Conservation (phyloP, 345 rosid genomes). For the Sisymbrium irio region DNA sequence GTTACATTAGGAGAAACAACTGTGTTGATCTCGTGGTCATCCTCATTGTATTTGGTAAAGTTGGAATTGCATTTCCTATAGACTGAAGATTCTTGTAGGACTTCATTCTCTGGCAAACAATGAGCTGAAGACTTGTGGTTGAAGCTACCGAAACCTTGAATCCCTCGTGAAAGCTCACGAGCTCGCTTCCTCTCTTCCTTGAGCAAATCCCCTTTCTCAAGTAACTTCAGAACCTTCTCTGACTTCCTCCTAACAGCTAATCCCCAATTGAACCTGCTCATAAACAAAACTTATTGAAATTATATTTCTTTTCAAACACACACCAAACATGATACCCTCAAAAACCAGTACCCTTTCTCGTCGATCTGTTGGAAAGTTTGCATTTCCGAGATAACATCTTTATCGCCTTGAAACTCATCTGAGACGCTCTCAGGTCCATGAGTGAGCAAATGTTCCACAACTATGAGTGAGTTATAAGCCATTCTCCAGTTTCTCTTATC, state of each 20-base stretch:
- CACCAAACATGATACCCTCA: not conserved
- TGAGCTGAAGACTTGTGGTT: constrained; percentile 34
- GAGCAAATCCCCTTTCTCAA: constrained; percentile 60
- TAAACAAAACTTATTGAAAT: not conserved
- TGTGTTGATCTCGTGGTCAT: constrained; percentile 41
- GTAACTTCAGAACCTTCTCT: constrained; percentile 59
- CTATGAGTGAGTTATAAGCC: constrained; percentile 65
- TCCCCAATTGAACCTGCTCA: constrained; percentile 89
- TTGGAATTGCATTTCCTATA: constrained; percentile 57
- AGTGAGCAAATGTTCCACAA: constrained; percentile 79
- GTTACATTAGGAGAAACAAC: constrained; percentile 23
- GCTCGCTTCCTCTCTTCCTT: constrained; percentile 78
- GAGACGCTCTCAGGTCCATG: constrained; percentile 94
- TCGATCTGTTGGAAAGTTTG: constrained; percentile 65
- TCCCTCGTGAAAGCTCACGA: constrained; percentile 75
- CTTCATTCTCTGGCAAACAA: constrained; percentile 35
- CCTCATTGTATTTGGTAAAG: constrained; percentile 33
- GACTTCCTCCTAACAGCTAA: constrained; percentile 73
- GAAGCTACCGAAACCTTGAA: constrained; percentile 88
- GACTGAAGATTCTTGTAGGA: constrained; percentile 39
- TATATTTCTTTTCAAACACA: not conserved
- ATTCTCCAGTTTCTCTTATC: constrained; percentile 80
- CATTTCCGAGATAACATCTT: constrained; percentile 49
- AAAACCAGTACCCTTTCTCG: constrained; percentile 64
- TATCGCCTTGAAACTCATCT: constrained; percentile 68